phyloP scores from a whole-genome alignment of 2,329 filamentous ascomycete genomes.

The Tolypocladium inflatum region DNA sequence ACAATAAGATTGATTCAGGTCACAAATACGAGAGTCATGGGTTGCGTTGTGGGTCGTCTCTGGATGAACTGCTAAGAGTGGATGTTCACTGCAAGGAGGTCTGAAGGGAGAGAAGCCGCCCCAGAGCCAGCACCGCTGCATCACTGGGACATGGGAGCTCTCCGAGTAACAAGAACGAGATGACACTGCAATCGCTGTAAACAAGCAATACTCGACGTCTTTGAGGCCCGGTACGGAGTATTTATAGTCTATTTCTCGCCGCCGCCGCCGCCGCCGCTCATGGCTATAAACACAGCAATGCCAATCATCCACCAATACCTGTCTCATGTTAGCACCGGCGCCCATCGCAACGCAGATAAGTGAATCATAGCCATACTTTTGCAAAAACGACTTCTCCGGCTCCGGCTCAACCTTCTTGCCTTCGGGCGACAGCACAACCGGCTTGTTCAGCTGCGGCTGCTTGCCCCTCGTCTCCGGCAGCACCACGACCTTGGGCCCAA shows the following conservation, averaged over 20 bases:
- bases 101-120: not conserved
- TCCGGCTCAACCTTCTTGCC: conserved; percentile 47
- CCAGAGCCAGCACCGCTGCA: not conserved
- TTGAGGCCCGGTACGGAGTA: not conserved
- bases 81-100: not conserved
- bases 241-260: conserved; percentile 34
- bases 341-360: not conserved
- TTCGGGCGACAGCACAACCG: conserved; percentile 50
- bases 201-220: not conserved
- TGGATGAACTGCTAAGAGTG: not conserved
- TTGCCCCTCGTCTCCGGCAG: conserved; percentile 37
- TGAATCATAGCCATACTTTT: conserved; percentile 42
- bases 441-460: conserved; percentile 52
- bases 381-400: conserved; percentile 54
- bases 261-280: conserved; percentile 42
- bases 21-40: not conserved
- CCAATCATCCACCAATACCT: conserved; percentile 61
- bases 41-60: not conserved
- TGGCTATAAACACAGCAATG: conserved; percentile 41
- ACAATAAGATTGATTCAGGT: not conserved
- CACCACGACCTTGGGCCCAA: conserved; percentile 50
- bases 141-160: not conserved
- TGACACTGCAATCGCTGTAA: not conserved
- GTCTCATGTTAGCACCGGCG: conserved; percentile 21
- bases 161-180: not conserved